A percentile compares a stretch with the other conserved stretches of the same genome.
These are phyloP conservation scores for Cryptococcus hybrid DNA, from an alignment of 1,284 basidiomycete genomes.

Conservation along the genomic window DNA sequence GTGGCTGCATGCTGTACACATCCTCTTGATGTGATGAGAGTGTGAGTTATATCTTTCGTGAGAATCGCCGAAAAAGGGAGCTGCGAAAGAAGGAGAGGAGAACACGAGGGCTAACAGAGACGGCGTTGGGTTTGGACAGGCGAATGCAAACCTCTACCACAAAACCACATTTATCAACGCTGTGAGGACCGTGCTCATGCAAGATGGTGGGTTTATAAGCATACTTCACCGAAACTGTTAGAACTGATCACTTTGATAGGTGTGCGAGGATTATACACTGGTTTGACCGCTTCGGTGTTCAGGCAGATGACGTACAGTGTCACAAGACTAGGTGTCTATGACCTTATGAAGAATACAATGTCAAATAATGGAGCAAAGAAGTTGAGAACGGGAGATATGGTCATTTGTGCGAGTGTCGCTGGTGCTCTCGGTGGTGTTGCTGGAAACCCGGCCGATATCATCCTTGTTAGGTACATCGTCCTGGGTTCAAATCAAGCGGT, in stretches of 20 bases:
- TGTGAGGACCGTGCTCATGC: slow-evolving; percentile 27
- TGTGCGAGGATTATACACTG: slow-evolving; percentile 47
- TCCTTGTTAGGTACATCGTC: slow-evolving; percentile 8
- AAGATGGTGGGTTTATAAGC: slow-evolving; percentile 28
- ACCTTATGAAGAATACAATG: slow-evolving; percentile 38
- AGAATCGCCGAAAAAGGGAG: too few relatives aligned
- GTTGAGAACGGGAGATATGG: slow-evolving; percentile 40
- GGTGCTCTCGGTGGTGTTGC: slow-evolving; percentile 47
- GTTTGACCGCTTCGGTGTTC: slow-evolving; percentile 48
- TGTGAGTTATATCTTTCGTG: slow-evolving; percentile 53
- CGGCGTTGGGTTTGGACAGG: slow-evolving; percentile 12
- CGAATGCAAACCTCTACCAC: slow-evolving; percentile 46
- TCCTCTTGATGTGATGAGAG: slow-evolving; percentile 81
- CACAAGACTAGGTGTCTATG: slow-evolving; percentile 48
- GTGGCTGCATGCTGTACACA: slow-evolving; percentile 85
- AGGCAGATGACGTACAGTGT: slow-evolving; percentile 49
- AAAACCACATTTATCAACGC: slow-evolving; percentile 31
- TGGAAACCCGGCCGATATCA: slow-evolving; percentile 43
- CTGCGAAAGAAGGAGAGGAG: not conserved
- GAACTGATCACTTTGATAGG: slow-evolving; percentile 21
- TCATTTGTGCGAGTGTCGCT: slow-evolving; percentile 38
- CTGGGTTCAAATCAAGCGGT: not conserved
- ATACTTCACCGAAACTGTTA: not conserved
- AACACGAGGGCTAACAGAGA: not conserved
- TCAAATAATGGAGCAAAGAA: slow-evolving; percentile 34